Conservation (phyloP, 1,284 basidiomycete genomes). For the Ustilago shanxiensis region DNA sequence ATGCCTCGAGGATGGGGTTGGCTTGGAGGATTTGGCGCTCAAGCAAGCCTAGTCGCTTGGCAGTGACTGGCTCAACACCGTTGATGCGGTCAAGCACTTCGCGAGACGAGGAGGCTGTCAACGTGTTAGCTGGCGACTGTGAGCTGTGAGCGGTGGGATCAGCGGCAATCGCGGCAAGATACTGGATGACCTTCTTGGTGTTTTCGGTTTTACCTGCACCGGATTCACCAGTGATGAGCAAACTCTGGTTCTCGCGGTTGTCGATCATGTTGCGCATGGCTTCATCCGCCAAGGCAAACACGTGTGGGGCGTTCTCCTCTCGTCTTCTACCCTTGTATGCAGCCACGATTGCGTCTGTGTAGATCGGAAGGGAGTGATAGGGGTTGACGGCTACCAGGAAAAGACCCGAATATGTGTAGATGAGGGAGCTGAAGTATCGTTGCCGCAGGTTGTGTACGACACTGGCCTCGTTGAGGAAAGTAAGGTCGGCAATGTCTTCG, state of each 20-base stretch:
- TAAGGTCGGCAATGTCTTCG: constrained; percentile 97
- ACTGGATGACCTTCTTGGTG: constrained; percentile 99
- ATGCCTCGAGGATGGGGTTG: constrained; percentile 97
- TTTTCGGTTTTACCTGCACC: constrained; percentile 99
- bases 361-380: constrained; percentile 91
- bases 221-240: constrained; percentile 99
- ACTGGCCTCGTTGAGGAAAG: constrained; percentile 97
- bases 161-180: constrained; percentile 95
- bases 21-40: constrained; percentile 98
- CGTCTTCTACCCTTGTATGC: constrained; percentile 92
- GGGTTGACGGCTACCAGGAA: constrained; percentile 99
- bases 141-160: constrained; percentile 50
- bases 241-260: constrained; percentile 95
- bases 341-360: constrained; percentile 89
- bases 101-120: constrained; percentile 54
- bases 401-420: constrained; percentile 90
- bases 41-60: constrained; percentile 79
- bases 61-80: constrained; percentile 51
- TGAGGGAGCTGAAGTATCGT: constrained; percentile 85
- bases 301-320: constrained; percentile 96
- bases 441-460: constrained; percentile 96
- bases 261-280: constrained; percentile 99
- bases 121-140: constrained; percentile 44
- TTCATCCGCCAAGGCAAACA: constrained; percentile 95
- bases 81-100: constrained; percentile 62